phyloP scores from a whole-genome alignment of 2,329 filamentous ascomycete genomes.

The Fusarium transvaalense region DNA sequence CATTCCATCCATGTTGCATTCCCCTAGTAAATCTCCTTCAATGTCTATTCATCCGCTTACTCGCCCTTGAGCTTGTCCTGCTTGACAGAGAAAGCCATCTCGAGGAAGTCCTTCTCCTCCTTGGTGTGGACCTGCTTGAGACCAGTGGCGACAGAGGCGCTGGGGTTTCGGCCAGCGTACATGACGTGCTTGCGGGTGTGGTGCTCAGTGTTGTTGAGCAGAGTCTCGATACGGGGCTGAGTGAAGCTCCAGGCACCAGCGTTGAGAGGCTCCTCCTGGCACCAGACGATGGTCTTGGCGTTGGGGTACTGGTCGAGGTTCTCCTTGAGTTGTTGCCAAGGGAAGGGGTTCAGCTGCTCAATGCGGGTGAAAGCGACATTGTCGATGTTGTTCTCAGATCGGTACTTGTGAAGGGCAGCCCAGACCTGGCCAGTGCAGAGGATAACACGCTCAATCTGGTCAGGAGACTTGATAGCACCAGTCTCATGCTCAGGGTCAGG shows the following conservation, averaged over 20 bases:
- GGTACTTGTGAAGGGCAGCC: slow-evolving; percentile 89
- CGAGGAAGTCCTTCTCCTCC: slow-evolving; percentile 89
- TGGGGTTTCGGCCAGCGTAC: slow-evolving; percentile 95
- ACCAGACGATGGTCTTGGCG: slow-evolving; percentile 97
- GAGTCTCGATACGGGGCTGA: slow-evolving; percentile 96
- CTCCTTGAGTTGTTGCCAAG: slow-evolving; percentile 95
- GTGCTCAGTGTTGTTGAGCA: slow-evolving; percentile 91
- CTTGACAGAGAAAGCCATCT: slow-evolving; percentile 72
- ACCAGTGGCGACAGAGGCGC: slow-evolving; percentile 93
- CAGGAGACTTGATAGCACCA: slow-evolving; percentile 78
- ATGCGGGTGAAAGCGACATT: slow-evolving; percentile 94
- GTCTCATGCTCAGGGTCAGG: slow-evolving; percentile 86
- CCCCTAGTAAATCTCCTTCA: slow-evolving; percentile 14
- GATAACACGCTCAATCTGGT: slow-evolving; percentile 93
- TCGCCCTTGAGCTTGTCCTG: slow-evolving; percentile 79
- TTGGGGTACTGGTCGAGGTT: slow-evolving; percentile 98
- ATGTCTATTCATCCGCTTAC: slow-evolving; percentile 52
- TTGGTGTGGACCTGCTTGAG: slow-evolving; percentile 88
- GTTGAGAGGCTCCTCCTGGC: slow-evolving; percentile 97
- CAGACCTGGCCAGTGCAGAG: slow-evolving; percentile 97
- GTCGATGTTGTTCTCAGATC: slow-evolving; percentile 85
- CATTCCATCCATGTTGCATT: slow-evolving; percentile 27
- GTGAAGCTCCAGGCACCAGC: slow-evolving; percentile 96
- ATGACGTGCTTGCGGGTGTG: slow-evolving; percentile 96
- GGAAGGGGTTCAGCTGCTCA: slow-evolving; percentile 99